Percentiles rank a stretch among this genome's conserved stretches.
Evolutionary conservation across 2,329 filamentous ascomycete genomes (phyloP).

Genomic region (Lizonia empirigonia): DNA sequence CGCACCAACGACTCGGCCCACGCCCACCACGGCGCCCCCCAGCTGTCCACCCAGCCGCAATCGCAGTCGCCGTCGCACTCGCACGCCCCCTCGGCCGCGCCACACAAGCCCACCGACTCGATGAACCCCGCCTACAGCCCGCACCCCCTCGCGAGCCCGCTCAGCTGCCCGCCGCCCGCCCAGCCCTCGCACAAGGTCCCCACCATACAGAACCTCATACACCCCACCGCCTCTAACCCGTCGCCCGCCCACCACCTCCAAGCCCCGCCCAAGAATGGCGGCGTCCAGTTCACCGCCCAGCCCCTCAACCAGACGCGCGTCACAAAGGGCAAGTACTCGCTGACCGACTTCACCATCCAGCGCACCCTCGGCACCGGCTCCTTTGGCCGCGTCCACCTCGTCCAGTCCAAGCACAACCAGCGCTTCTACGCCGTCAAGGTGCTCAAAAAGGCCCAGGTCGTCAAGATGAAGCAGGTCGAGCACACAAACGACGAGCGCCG

Average conservation of each 20-base stretch:
- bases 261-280: conserved; percentile 48
- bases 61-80: conserved; percentile 2
- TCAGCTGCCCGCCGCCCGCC: conserved; percentile 42
- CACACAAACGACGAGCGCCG: conserved; percentile 97
- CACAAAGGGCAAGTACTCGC: conserved; percentile 96
- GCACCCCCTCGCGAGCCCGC: conserved; percentile 40
- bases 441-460: conserved; percentile 95
- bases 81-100: conserved; percentile 24
- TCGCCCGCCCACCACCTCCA: conserved; percentile 21
- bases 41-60: conserved; percentile 3
- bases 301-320: conserved; percentile 59
- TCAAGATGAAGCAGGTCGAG: conserved; percentile 99
- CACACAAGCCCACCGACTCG: conserved; percentile 46
- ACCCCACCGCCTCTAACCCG: conserved; percentile 57
- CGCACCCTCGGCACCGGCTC: conserved; percentile 94
- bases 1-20: conserved; percentile 37
- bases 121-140: conserved; percentile 48
- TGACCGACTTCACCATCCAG: conserved; percentile 86
- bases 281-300: conserved; percentile 45
- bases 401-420: conserved; percentile 97
- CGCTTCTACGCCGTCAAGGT: conserved; percentile 99
- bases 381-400: conserved; percentile 94
- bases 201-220: conserved; percentile 83
- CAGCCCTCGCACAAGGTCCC: conserved; percentile 69
- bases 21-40: conserved; percentile 21